Base-by-base conservation (phyloP, 148 eudicot species). In the Camellia lanceoleosa region DNA sequence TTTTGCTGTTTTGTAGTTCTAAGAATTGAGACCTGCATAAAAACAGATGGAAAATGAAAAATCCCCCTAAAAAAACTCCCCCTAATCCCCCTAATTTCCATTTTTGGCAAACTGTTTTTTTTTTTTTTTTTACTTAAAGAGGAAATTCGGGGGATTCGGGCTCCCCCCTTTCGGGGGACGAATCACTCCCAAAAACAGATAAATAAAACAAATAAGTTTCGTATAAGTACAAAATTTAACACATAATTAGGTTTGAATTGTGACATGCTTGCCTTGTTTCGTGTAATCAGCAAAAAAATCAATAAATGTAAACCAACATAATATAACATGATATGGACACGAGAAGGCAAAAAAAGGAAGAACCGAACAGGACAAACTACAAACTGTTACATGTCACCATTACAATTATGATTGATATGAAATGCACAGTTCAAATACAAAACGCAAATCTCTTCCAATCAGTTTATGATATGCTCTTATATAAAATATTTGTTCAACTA, bases 11-110 rank as follows among this genome's bases (percentile, higher is more conserved):
- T 87, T 82, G 80, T 81, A 84, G 91, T 96, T 83, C 97, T 88
- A 5, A 96, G 82, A 77, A 94, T 87, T 30, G 97, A 89, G 75
- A 80, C 94, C 99, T 96, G 92, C 78, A 69, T 58, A 15, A 71
- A 23, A 75, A 76, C 23, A 23, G 38, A 82, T 41, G 23, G n/a
- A n/a, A n/a, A n/a, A n/a, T n/a, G n/a, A n/a, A n/a, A n/a, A n/a
- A n/a, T n/a, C n/a, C n/a, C n/a, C n/a, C n/a, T n/a, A n/a, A n/a
- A n/a, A n/a, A n/a, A n/a, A n/a, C n/a, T n/a, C n/a, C n/a, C n/a
- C n/a, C n/a, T n/a, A n/a, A n/a, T n/a, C n/a, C n/a, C n/a, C n/a
- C n/a, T n/a, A n/a, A n/a, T n/a, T n/a, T n/a, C n/a, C n/a, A n/a
- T n/a, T n/a, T n/a, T n/a, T n/a, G n/a, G n/a, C n/a, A n/a, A n/a